Conservation (phyloP, 352 stramenopile species). For the Stramenopiles sp. region DNA sequence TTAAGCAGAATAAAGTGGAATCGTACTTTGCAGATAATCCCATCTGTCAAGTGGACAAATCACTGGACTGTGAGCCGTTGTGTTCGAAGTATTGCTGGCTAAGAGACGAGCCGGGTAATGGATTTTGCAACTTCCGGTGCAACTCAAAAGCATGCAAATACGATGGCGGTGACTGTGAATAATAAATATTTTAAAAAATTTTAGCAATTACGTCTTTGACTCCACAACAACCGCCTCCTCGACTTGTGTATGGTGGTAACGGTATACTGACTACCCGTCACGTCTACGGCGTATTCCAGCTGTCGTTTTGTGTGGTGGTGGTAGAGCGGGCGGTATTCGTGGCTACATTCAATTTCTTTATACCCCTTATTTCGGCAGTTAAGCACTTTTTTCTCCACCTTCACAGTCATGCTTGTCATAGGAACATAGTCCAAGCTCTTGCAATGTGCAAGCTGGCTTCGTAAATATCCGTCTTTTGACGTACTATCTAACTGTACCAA, state of each 20-base stretch:
- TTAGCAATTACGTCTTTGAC: neutral
- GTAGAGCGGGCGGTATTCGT: too few species aligned
- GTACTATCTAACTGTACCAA: neutral
- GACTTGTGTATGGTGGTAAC: too few species aligned
- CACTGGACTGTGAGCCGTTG: neutral
- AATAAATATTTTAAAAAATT: neutral
- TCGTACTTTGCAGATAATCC: neutral
- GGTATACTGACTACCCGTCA: too few species aligned
- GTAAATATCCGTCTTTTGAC: conserved; percentile 1
- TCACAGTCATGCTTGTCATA: neutral
- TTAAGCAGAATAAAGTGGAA: neutral
- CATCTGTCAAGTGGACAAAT: neutral
- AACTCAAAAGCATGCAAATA: neutral
- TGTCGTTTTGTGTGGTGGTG: too few species aligned
- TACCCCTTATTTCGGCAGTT: too few species aligned
- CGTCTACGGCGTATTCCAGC: too few species aligned
- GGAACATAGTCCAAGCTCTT: neutral
- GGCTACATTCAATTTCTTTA: too few species aligned
- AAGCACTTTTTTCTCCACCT: neutral
- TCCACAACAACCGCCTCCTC: too few species aligned
- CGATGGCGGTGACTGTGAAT: neutral
- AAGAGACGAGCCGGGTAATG: neutral
- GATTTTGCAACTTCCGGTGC: neutral
- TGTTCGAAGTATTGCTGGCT: neutral
- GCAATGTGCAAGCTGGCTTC: neutral